phyloP scores from a whole-genome alignment of 257 asterid species.

The Fraxinus cuspidata region DNA sequence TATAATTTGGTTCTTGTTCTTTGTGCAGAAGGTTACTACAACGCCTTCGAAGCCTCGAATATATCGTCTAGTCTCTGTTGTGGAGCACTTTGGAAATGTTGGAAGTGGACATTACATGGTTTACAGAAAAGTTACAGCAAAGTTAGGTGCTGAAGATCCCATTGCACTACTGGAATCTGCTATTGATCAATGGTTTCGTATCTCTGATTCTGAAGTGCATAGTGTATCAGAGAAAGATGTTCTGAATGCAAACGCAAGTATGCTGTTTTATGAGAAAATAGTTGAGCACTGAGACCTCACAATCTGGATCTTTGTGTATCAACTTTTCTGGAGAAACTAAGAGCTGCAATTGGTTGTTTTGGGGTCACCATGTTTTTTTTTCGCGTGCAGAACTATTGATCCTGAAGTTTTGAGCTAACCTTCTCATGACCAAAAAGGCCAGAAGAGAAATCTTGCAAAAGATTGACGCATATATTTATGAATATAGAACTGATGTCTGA shows the following conservation, averaged over 20 bases:
- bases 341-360: not conserved
- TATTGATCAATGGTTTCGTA: slow-evolving; percentile 72
- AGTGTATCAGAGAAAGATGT: slow-evolving; percentile 73
- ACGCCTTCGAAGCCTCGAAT: slow-evolving; percentile 26
- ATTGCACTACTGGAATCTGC: slow-evolving; percentile 49
- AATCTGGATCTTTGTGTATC: not conserved
- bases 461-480: not conserved
- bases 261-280: slow-evolving; percentile 80
- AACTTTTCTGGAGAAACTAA: not conserved
- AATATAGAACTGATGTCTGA: not conserved
- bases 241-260: slow-evolving; percentile 71
- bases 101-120: slow-evolving; percentile 89
- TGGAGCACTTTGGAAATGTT: slow-evolving; percentile 75
- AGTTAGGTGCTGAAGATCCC: slow-evolving; percentile 49
- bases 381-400: no score
- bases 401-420: not conserved
- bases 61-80: slow-evolving; percentile 75
- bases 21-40: slow-evolving; percentile 35
- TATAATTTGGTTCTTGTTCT: not conserved
- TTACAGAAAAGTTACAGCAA: slow-evolving; percentile 63
- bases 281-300: slow-evolving; percentile 26
- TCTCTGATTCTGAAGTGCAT: slow-evolving; percentile 76
- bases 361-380: not conserved
- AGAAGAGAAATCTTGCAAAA: no score
- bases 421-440: not conserved